Base-by-base conservation (phyloP, 495 filamentous ascomycete species). In the Articulospora tetracladia region DNA sequence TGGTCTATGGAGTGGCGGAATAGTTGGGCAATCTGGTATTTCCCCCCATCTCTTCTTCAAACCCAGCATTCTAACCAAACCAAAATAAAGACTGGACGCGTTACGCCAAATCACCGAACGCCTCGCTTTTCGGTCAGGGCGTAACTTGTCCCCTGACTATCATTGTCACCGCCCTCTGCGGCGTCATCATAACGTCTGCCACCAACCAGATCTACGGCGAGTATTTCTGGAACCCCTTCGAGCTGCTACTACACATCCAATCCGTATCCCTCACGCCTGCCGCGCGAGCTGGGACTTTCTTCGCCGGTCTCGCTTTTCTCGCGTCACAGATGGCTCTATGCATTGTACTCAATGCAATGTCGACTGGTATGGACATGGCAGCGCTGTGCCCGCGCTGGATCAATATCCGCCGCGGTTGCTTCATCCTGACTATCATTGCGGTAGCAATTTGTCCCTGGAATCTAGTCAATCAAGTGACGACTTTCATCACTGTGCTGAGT, bases 371-470 rank as follows among this genome's bases (percentile, higher is more conserved):
- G 58, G 78, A 80, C 44, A 64, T 79, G 47, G 73, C 77, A 2
- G 75, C 72, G 11, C 61, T 77, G 7, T 77, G 71, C 60, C 77
- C 79, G 7, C 68, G 68, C 32, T 80, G 77, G 64, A 79, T 81
- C 64, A 78, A 80, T 58, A 79, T 80, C 47, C 70, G 76, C 2
- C 73, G 79, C 13, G 78, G 78, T 8, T 71, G 69, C 13, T 76
- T 70, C 60, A 66, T 79, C 24, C 70, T 69, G 20, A 73, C 74
- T 44, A 56, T 79, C 26, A 67, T 79, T 32, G 75, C 74, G n/a
- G 64, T 79, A n/a, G 73, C 73, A 7, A 75, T 76, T 25, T 73
- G 75, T 46, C 80, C 80, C 1, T 83, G 79, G 80, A 75, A 81
- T 32, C 71, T 78, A 2, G 73, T 82, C 53, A 77, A 76, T 49